A percentile compares a stretch with the other conserved stretches of the same genome.
These are phyloP conservation scores for Camellia lanceoleosa DNA, from an alignment of 148 eudicot species.

Conservation along the genomic window DNA sequence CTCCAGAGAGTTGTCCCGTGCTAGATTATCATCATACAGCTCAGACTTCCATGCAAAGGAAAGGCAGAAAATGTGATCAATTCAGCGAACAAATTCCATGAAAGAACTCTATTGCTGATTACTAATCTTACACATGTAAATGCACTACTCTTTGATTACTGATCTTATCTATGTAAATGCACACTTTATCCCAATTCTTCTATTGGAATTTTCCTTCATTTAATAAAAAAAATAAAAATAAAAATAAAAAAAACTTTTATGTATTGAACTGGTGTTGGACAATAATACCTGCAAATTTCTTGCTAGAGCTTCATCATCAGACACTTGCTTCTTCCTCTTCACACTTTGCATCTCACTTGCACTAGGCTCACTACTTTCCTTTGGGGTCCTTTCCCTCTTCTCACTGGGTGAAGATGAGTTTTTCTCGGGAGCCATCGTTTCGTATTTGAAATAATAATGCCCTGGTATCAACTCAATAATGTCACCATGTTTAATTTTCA, in stretches of 20 bases:
- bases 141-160: neutral
- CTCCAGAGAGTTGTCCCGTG: slow-evolving; percentile 39
- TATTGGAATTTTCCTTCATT: neutral
- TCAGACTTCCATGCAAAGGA: slow-evolving; percentile 23
- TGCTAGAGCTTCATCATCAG: slow-evolving; percentile 41
- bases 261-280: slow-evolving; percentile 7
- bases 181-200: neutral
- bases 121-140: neutral
- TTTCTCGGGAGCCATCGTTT: slow-evolving; percentile 24
- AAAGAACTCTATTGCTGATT: neutral
- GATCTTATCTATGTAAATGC: neutral
- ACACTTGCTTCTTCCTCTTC: slow-evolving; percentile 46
- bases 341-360: slow-evolving; percentile 21
- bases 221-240: no score
- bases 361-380: slow-evolving; percentile 21
- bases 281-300: slow-evolving; percentile 31
- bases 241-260: neutral
- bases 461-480: slow-evolving; percentile 91
- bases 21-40: slow-evolving; percentile 19
- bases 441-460: slow-evolving; percentile 62
- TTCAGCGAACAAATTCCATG: neutral
- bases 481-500: slow-evolving; percentile 58
- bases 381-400: slow-evolving; percentile 23
- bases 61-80: neutral
- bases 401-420: slow-evolving; percentile 22